Evolutionary conservation across 192 early-diverging fungal genomes (phyloP).

Genomic region (Backusella psychrophila): DNA sequence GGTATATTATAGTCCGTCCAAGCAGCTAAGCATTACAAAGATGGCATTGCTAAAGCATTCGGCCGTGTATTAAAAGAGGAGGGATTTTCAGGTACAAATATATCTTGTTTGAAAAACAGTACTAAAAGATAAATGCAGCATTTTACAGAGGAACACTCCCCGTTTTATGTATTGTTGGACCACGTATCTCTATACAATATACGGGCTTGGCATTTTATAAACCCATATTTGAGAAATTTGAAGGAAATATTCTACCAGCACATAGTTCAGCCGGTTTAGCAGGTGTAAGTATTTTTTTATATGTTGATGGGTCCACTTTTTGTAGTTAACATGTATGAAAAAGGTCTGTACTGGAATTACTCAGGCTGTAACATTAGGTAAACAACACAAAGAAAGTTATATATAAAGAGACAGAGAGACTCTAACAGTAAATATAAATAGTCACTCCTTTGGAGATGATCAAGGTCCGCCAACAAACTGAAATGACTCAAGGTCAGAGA

Average conservation of each 20-base stretch:
- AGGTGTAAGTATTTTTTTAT: conserved; percentile 24
- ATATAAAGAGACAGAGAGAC: background rate
- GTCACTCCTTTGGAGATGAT: conserved; percentile 45
- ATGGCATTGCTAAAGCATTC: conserved; percentile 35
- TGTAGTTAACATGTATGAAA: background rate
- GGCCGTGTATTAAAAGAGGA: conserved; percentile 29
- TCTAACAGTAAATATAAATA: background rate
- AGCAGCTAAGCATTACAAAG: conserved; percentile 31
- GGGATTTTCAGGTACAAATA: conserved; percentile 32
- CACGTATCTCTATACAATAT: conserved; percentile 43
- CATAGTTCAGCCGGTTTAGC: conserved; percentile 41
- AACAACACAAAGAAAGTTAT: background rate
- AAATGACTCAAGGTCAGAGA: conserved; percentile 29
- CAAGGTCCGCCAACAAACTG: conserved; percentile 46
- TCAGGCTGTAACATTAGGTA: conserved; percentile 42
- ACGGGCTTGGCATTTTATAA: conserved; percentile 42
- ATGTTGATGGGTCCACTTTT: background rate
- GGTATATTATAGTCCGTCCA: conserved; percentile 28
- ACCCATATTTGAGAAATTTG: conserved; percentile 42
- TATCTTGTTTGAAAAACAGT: background rate
- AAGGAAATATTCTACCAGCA: conserved; percentile 33
- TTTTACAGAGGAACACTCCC: conserved; percentile 42
- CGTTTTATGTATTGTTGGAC: conserved; percentile 42
- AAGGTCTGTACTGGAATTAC: conserved; percentile 42
- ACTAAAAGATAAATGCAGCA: conserved; percentile 5